Conservation (phyloP, 768 basidiomycete species). For the Polyporus arcularius region DNA sequence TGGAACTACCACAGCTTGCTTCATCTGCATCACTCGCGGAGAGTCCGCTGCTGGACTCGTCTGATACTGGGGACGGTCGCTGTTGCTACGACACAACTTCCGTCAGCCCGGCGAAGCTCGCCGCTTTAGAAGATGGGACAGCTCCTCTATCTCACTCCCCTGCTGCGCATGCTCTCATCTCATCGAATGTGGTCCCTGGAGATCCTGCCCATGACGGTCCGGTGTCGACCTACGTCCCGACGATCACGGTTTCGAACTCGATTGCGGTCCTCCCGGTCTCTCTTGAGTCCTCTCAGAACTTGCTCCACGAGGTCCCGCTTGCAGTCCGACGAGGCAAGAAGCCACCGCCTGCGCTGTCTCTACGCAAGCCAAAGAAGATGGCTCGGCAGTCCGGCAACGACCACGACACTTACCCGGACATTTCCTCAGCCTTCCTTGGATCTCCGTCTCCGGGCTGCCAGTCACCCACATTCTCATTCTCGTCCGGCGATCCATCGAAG, state of each 20-base stretch:
- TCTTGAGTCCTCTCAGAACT: constrained; percentile 30
- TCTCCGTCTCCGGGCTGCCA: constrained; percentile 31
- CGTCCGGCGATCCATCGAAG: constrained; percentile 3
- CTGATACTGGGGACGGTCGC: no score
- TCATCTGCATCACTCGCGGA: no score
- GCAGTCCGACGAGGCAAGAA: constrained; percentile 43
- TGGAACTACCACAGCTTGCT: no score
- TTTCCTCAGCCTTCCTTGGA: constrained; percentile 45
- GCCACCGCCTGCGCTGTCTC: constrained; percentile 31
- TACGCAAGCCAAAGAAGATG: constrained; percentile 7
- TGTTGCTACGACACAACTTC: no score
- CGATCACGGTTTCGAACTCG: constrained; percentile 37
- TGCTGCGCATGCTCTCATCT: no score
- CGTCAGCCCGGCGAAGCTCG: no score
- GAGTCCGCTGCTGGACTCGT: no score
- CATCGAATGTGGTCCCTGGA: background rate
- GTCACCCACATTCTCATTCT: constrained; percentile 31
- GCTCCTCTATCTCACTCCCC: no score
- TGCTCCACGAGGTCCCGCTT: constrained; percentile 28
- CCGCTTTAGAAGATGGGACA: no score
- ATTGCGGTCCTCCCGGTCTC: constrained; percentile 28
- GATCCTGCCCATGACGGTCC: background rate
- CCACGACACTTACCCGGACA: constrained; percentile 38
- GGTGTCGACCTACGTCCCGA: constrained; percentile 22
- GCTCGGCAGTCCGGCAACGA: background rate